Base-by-base conservation (phyloP, 169 alveolate species). In the Pseudocohnilembus persalinus region DNA sequence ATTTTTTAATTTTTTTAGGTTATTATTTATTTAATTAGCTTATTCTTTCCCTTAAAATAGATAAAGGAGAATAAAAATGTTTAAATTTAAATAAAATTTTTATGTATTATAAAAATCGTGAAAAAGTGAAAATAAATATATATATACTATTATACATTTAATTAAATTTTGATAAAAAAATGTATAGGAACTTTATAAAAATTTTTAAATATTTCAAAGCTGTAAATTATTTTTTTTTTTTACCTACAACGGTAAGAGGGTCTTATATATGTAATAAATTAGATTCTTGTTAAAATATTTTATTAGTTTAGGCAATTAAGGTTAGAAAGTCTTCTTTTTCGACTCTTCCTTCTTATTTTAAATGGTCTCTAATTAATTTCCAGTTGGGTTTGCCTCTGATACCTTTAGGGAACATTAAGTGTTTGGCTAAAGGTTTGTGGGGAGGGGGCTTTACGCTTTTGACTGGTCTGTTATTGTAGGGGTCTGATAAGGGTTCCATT, bases 201-300 rank as follows among this genome's bases (percentile, higher is more conserved):
- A n/a, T n/a, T n/a, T n/a, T n/a, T n/a, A n/a, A n/a, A n/a, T n/a
- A n/a, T n/a, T n/a, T n/a, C n/a, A n/a, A n/a, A n/a, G n/a, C n/a
- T n/a, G n/a, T n/a, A n/a, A n/a, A n/a, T n/a, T n/a, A n/a, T n/a
- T n/a, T n/a, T n/a, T n/a, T n/a, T n/a, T n/a, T 20, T 49, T 49
- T 49, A 49, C 92, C 92, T 16, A 88, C 92, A 0, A 88, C 87
- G 49, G 92, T 83, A 31, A 88, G 84, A n/a, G 92, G 92, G 34
- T 88, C 92, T 79, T 88, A 34, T 73, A 88, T 30, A 83, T 88
- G 79, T 16, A 88, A 31, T 26, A 88, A 73, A 83, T 88, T 88
- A 25, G 81, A 78, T 77, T 84, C 84, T 64, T 73, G 31, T 77
- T 85, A 83, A 32, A 88, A 77, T 83, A 79, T 32, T 75, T 83